phyloP scores from a whole-genome alignment of 208 protist genomes.

The Trypanosoma avium region DNA sequence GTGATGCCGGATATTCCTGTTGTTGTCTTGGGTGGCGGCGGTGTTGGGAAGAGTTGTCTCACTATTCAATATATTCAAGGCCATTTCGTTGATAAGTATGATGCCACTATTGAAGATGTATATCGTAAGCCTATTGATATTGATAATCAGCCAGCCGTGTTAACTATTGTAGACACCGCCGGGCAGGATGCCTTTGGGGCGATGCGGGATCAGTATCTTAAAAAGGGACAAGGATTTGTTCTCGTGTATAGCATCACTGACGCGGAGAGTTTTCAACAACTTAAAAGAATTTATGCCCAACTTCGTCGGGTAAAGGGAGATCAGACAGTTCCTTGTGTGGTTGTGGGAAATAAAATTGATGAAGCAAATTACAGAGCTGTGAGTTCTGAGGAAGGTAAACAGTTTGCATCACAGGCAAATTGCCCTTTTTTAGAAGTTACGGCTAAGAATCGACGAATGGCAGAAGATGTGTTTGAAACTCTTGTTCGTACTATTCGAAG shows the following conservation, averaged over 20 bases:
- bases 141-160: conserved; percentile 76
- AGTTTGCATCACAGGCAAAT: conserved; percentile 35
- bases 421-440: conserved; percentile 72
- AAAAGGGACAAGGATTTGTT: conserved; percentile 50
- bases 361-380: conserved; percentile 42
- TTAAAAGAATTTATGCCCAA: conserved; percentile 36
- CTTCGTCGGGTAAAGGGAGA: conserved; percentile 23
- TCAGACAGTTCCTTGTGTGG: conserved; percentile 31
- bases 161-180: conserved; percentile 93
- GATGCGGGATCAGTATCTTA: conserved; percentile 58
- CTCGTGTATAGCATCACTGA: conserved; percentile 81
- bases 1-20: conserved; percentile 44
- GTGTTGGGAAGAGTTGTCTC: conserved; percentile 73
- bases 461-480: conserved; percentile 46
- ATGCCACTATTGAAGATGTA: conserved; percentile 83
- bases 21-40: conserved; percentile 54
- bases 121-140: conserved; percentile 71
- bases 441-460: conserved; percentile 49
- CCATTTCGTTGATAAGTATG: conserved; percentile 69
- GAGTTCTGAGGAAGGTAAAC: conserved; percentile 30
- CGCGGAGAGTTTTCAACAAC: conserved; percentile 61
- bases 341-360: conserved; percentile 75
- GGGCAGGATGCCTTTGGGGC: conserved; percentile 91
- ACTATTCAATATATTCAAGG: conserved; percentile 72
- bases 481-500: conserved; percentile 45